phyloP scores from a whole-genome alignment of 208 protist genomes.

The Borovskyia barvae region DNA sequence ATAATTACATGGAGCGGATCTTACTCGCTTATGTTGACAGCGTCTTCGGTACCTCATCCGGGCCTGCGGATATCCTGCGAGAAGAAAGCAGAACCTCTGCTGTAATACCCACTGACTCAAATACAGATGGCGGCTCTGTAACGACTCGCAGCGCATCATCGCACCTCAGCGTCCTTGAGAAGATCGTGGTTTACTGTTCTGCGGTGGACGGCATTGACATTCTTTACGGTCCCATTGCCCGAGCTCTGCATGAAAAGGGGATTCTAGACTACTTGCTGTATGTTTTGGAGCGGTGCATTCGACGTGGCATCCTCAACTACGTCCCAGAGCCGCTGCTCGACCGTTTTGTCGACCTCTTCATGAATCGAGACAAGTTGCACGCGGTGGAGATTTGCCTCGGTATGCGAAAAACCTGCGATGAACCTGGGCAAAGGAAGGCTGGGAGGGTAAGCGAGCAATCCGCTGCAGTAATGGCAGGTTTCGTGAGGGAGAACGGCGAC shows the following conservation, averaged over 20 bases:
- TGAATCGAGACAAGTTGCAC: constrained; percentile 2
- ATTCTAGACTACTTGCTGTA: constrained; percentile 30
- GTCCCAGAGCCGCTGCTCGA: constrained; percentile 58
- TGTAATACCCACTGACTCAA: too few relatives aligned
- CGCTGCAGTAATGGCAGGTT: too few relatives aligned
- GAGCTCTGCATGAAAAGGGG: constrained; percentile 22
- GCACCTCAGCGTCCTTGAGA: constrained; percentile 7
- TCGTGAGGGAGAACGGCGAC: too few relatives aligned
- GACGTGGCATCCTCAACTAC: constrained; percentile 36
- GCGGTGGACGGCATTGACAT: constrained; percentile 49
- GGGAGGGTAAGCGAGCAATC: too few relatives aligned
- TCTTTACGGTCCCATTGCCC: constrained; percentile 53
- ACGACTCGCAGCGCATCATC: neutral
- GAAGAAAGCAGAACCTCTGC: neutral
- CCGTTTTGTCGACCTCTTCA: constrained; percentile 50
- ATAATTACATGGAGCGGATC: constrained; percentile 45
- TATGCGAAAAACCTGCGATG: too few relatives aligned
- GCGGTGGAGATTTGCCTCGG: constrained; percentile 24
- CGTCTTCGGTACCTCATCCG: neutral
- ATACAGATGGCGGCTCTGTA: neutral
- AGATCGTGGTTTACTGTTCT: constrained; percentile 42
- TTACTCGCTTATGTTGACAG: constrained; percentile 35
- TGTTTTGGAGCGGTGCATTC: constrained; percentile 42
- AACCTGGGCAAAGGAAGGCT: too few relatives aligned
- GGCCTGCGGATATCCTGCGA: neutral